Base-by-base conservation (phyloP, 805 yeast genomes). In the Wickerhamomyces pijperi region DNA sequence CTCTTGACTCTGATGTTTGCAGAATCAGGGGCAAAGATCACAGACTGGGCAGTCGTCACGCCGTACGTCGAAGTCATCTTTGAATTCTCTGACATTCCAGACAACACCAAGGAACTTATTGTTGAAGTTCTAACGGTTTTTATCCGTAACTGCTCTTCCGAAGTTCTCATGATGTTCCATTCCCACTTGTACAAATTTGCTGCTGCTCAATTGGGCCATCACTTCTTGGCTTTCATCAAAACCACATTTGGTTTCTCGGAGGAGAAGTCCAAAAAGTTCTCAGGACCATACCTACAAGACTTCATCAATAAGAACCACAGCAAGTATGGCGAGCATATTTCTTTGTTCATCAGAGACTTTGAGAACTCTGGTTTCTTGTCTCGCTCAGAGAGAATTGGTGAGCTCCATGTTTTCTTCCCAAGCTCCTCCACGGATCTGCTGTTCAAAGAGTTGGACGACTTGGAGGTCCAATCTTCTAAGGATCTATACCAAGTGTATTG, bases 11-110 rank as follows among this genome's bases (percentile, higher is more conserved):
- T 81, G 37, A 54, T 68, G 0, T 82, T 78, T 56, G 76, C 83
- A 3, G 88, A 81, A 43, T 75, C 85, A 36, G 92, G 92, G 49
- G 70, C 58, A 43, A 79, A 77, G 49, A 67, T 80, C 3, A 50
- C 65, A 2, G 59, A 66, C 44, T 82, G 90, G 90, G 38, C 41
- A 3, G 15, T 36, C 3, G 44, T 59, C 2, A 46, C 51, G 5
- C 36, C 39, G 4, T 44, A 66, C 21, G 36, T 60, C 11, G 42
- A 45, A 3, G 35, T 39, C 16, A 29, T 45, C 16, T 23, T 50
- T 6, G 19, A 32, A 3, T 35, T 36, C 7, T 21, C 36, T 7
- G 43, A 36, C 3, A 6, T 37, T 2, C 9, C 25, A 15, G 33
- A 11, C 3, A 35, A 43, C 5, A 28, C 47, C 2, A 37, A 42